Conservation (phyloP, 176 grass and related monocot genomes). For the Echinochloa phyllopogon region DNA sequence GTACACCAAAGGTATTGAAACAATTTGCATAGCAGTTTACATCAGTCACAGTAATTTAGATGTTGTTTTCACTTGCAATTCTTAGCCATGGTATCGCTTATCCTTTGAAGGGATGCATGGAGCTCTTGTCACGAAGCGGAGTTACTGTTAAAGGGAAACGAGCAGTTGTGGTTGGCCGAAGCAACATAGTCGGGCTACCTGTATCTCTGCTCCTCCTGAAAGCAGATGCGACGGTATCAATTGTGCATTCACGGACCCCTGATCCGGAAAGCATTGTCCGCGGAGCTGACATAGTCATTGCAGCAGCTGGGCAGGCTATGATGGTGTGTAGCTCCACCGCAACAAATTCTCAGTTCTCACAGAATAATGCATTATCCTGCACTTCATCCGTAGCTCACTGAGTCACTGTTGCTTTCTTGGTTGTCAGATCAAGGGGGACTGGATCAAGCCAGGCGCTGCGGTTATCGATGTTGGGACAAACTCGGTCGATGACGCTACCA, state of each 20-base stretch:
- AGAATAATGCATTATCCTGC: neutral
- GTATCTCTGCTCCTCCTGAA: constrained; percentile 92
- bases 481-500: constrained; percentile 74
- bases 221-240: constrained; percentile 81
- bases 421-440: constrained; percentile 90
- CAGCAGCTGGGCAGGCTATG: constrained; percentile 91
- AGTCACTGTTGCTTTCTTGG: constrained; percentile 7
- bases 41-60: neutral
- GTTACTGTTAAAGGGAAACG: constrained; percentile 75
- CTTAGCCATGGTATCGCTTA: neutral
- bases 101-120: constrained; percentile 81
- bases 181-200: constrained; percentile 93
- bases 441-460: constrained; percentile 92
- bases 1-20: constrained; percentile 81
- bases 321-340: constrained; percentile 59
- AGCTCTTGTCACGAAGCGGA: constrained; percentile 81
- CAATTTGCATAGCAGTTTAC: neutral
- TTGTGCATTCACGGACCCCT: constrained; percentile 81
- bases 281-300: constrained; percentile 83
- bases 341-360: constrained; percentile 9
- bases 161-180: constrained; percentile 86
- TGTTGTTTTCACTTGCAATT: neutral
- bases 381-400: neutral
- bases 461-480: constrained; percentile 91
- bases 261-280: constrained; percentile 70